phyloP scores from a whole-genome alignment of 2,329 filamentous ascomycete species.

The Fusarium penzigii region DNA sequence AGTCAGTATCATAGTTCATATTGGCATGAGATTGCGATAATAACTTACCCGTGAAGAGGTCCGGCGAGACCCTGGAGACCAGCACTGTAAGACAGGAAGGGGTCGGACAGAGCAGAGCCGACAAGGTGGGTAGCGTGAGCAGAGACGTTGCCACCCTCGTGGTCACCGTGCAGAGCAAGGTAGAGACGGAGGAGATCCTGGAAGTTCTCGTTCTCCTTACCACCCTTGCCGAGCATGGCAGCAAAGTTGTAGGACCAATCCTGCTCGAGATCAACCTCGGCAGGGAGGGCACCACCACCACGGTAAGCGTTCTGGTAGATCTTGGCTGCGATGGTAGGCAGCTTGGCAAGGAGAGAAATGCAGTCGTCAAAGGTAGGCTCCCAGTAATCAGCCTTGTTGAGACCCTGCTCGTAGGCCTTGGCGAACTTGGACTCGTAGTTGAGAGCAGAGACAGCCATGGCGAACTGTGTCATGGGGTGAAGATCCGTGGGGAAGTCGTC shows the following conservation, averaged over 20 bases:
- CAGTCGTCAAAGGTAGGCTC: conserved; percentile 98
- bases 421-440: conserved; percentile 98
- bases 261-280: conserved; percentile 91
- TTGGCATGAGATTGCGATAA: too few species aligned
- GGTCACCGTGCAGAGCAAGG: conserved; percentile 99
- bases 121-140: conserved; percentile 99
- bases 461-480: conserved; percentile 99
- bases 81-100: conserved; percentile 93
- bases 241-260: conserved; percentile 99
- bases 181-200: conserved; percentile 98
- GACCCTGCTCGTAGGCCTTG: conserved; percentile 98
- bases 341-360: conserved; percentile 99
- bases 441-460: conserved; percentile 93
- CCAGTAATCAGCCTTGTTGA: conserved; percentile 99
- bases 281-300: conserved; percentile 93
- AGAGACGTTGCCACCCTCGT: conserved; percentile 98
- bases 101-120: conserved; percentile 92
- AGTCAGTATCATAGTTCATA: too few species aligned
- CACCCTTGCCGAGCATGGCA: conserved; percentile 96
- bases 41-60: conserved; percentile 72
- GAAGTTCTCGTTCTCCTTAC: conserved; percentile 79
- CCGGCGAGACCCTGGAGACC: conserved; percentile 98
- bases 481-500: conserved; percentile 99
- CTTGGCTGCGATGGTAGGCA: conserved; percentile 94
- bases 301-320: conserved; percentile 99